A percentile compares a stretch with the other conserved stretches of the same genome.
Evolutionary conservation across 768 basidiomycete genomes (phyloP).

Genomic region (Megacollybia marginata): DNA sequence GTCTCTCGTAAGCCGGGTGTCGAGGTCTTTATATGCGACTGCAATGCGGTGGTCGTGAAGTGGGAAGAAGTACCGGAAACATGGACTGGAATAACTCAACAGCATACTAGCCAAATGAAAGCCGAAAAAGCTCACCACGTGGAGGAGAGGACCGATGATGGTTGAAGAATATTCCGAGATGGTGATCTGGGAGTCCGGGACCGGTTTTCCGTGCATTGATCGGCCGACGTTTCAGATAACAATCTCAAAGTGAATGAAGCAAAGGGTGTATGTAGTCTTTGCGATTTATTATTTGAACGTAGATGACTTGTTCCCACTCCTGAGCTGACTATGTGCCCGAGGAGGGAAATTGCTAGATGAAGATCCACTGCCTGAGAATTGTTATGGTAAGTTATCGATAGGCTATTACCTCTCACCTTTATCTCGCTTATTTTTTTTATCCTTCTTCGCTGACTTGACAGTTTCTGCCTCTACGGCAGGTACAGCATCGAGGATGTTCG

Average conservation of each 20-base stretch:
- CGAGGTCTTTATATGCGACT: no score
- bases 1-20: no score
- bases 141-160: conserved; percentile 3
- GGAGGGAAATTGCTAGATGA: conserved; percentile 56
- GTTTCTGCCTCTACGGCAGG: conserved; percentile 30
- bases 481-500: conserved; percentile 66
- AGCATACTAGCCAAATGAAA: no score
- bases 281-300: conserved; percentile 46
- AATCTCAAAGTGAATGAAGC: background rate
- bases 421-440: conserved; percentile 43
- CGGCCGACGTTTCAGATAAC: background rate
- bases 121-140: background rate
- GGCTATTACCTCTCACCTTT: conserved; percentile 14
- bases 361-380: background rate
- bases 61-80: no score
- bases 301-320: conserved; percentile 62
- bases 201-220: background rate
- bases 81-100: no score
- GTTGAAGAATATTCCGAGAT: conserved; percentile 1
- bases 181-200: no score
- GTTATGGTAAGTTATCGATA: background rate
- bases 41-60: no score
- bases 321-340: conserved; percentile 55
- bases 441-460: conserved; percentile 27
- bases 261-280: background rate